A percentile compares a stretch with the other conserved stretches of the same genome.
phyloP scores from a whole-genome alignment of 441 rosid species.

The Gossypium gossypioides region DNA sequence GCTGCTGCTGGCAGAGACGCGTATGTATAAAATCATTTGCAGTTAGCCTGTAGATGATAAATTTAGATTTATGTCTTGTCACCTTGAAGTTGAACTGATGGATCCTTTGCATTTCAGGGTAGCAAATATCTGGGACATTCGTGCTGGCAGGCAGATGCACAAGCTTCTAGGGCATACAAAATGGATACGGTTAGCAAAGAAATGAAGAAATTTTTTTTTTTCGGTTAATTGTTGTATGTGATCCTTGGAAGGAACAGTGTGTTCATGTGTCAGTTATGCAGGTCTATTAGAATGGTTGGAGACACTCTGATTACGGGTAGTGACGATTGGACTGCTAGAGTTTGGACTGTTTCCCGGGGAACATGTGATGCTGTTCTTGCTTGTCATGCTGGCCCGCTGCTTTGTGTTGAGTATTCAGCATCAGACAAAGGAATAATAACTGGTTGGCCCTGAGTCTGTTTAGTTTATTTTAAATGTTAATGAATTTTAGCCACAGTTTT shows the following conservation, averaged over 20 bases:
- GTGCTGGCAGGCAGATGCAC: conserved; percentile 96
- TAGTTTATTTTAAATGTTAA: conserved; percentile 13
- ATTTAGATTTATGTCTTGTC: neutral
- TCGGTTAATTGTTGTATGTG: neutral
- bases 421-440: conserved; percentile 88
- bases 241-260: conserved; percentile 2
- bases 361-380: conserved; percentile 85
- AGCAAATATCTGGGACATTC: conserved; percentile 94
- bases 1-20: conserved; percentile 97
- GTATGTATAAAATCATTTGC: conserved; percentile 40
- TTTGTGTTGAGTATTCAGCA: conserved; percentile 69
- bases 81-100: conserved; percentile 7
- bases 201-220: neutral
- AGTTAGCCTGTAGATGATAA: neutral
- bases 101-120: conserved; percentile 41
- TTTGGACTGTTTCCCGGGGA: conserved; percentile 93
- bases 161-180: conserved; percentile 83
- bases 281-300: conserved; percentile 89
- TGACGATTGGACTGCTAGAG: conserved; percentile 99
- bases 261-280: conserved; percentile 30
- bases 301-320: conserved; percentile 90
- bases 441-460: conserved; percentile 34
- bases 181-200: conserved; percentile 79
- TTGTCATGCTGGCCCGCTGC: conserved; percentile 90
- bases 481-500: neutral